These are phyloP conservation scores for Didymella segeticola DNA, from an alignment of 2,329 filamentous ascomycete species.

Conservation along the genomic window DNA sequence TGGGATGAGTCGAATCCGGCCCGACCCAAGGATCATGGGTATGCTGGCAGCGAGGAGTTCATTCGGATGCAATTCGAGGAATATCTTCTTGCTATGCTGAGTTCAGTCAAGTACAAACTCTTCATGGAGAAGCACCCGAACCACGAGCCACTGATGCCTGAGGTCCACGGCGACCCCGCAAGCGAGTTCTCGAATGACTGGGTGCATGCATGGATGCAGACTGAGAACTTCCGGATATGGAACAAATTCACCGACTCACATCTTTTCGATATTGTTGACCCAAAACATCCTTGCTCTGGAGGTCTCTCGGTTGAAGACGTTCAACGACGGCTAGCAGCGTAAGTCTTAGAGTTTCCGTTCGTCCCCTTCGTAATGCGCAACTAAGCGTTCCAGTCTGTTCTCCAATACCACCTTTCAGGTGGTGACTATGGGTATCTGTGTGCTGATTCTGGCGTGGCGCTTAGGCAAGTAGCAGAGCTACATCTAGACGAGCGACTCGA, in stretches of 20 bases:
- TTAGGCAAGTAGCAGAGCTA: slow-evolving; percentile 82
- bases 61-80: slow-evolving; percentile 97
- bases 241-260: slow-evolving; percentile 75
- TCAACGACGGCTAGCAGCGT: slow-evolving; percentile 82
- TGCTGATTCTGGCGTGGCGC: slow-evolving; percentile 47
- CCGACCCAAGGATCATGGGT: slow-evolving; percentile 92
- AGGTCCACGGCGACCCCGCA: slow-evolving; percentile 79
- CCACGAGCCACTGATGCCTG: slow-evolving; percentile 67
- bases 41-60: slow-evolving; percentile 94
- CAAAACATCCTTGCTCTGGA: slow-evolving; percentile 90
- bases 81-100: slow-evolving; percentile 87
- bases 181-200: slow-evolving; percentile 84
- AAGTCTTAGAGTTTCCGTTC: slow-evolving; percentile 29
- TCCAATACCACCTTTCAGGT: slow-evolving; percentile 39
- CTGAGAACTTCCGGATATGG: slow-evolving; percentile 93
- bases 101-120: slow-evolving; percentile 84
- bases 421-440: slow-evolving; percentile 38
- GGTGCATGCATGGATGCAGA: slow-evolving; percentile 84
- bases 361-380: slow-evolving; percentile 18
- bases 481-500: slow-evolving; percentile 91
- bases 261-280: slow-evolving; percentile 93
- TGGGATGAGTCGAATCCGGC: slow-evolving; percentile 93
- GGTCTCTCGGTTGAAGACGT: slow-evolving; percentile 94
- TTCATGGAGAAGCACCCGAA: slow-evolving; percentile 54
- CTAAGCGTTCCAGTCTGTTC: slow-evolving; percentile 42